Base-by-base conservation (phyloP, 169 alveolate genomes). In the Babesia sp. region DNA sequence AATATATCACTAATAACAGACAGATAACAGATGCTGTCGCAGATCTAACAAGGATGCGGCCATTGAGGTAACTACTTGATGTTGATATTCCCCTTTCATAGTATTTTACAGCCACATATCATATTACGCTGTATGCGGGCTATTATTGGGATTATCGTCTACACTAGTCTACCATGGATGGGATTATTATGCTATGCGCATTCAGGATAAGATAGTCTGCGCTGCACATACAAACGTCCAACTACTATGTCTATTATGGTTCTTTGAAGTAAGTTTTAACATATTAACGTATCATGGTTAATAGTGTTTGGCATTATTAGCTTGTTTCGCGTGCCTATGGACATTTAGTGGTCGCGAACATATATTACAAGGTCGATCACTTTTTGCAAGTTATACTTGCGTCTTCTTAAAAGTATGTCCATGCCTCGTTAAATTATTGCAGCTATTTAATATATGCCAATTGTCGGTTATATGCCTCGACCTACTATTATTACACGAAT, bases 361-460 rank as follows among this genome's bases (percentile, higher is more conserved):
- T 24, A 48, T 59, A 24, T 60, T 56, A 36, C 59, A 51, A 55
- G 74, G 54, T 28, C 20, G 48, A 48, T 59, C 83, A 66, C 67
- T 71, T 46, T 42, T 79, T 44, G 71, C 67, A n/a, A 71, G 50
- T 31, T 79, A 71, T 59, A 39, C 70, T 16, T 73, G 84, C 26
- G 72, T 81, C 39, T 72, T 72, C 67, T 69, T 81, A 33, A 81
- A 81, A 58, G 54, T 81, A 59, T 81, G 85, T 50, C 89, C 89
- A 22, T n/a, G 22, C 57, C 44, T 81, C 34, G 81, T 81, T 6
- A 71, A 72, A 58, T 1, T 81, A 45, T 48, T 81, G 64, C 89
- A 81, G 55, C 53, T 81, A 34, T 72, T 81, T 61, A 71, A 71
- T 51, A 31, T 67, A 26, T 71, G 89, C 67, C 89, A 71, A 37